phyloP scores from a whole-genome alignment of 441 rosid species.

The Omphalea diandra region DNA sequence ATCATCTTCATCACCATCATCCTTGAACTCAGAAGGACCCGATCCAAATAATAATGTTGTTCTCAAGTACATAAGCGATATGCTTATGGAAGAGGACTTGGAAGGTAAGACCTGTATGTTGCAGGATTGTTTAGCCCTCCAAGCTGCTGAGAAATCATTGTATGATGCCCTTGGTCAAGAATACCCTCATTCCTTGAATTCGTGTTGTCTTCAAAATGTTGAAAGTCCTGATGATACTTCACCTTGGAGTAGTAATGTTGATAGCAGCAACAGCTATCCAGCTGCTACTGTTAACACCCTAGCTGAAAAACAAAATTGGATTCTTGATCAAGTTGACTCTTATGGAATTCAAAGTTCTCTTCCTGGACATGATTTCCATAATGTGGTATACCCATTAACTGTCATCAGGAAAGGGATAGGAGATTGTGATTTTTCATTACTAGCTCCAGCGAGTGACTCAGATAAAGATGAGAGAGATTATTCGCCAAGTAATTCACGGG shows the following conservation, averaged over 20 bases:
- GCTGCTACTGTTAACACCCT: slow-evolving; percentile 6
- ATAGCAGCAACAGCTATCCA: slow-evolving; percentile 12
- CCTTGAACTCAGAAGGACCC: slow-evolving; percentile 18
- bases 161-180: slow-evolving; percentile 61
- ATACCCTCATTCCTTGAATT: slow-evolving; percentile 31
- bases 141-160: slow-evolving; percentile 80
- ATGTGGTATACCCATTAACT: slow-evolving; percentile 11
- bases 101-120: slow-evolving; percentile 66
- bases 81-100: slow-evolving; percentile 79
- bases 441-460: slow-evolving; percentile 20
- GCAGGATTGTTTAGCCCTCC: slow-evolving; percentile 78
- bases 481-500: slow-evolving; percentile 20
- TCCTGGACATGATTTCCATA: slow-evolving; percentile 20
- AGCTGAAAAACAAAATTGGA: slow-evolving; percentile 17
- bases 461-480: slow-evolving; percentile 16
- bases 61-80: slow-evolving; percentile 70
- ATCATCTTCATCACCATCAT: background rate
- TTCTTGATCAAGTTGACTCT: slow-evolving; percentile 11
- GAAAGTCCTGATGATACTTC: slow-evolving; percentile 16
- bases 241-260: slow-evolving; percentile 15
- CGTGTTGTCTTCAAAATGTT: slow-evolving; percentile 6
- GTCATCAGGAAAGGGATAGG: slow-evolving; percentile 2
- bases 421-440: slow-evolving; percentile 7
- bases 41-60: slow-evolving; percentile 31
- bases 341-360: slow-evolving; percentile 19